Percentiles rank a stretch among this genome's conserved stretches.
These are phyloP conservation scores for Capsella rubella DNA, from an alignment of 441 rosid genomes.

Conservation along the genomic window DNA sequence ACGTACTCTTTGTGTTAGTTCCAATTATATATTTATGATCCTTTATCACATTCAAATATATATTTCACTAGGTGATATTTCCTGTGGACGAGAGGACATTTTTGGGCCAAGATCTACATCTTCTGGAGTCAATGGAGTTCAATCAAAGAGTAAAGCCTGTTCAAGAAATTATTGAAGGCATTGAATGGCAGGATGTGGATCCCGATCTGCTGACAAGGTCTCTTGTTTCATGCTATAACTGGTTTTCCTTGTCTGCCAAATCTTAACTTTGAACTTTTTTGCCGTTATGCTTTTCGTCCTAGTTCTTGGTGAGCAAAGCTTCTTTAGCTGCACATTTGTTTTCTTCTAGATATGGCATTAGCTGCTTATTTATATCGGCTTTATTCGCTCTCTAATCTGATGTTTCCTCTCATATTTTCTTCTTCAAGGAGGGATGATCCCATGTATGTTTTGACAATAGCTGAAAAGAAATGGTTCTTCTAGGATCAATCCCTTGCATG, in stretches of 20 bases:
- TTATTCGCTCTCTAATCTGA: conserved; percentile 21
- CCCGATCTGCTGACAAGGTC: conserved; percentile 97
- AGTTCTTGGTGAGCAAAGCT: conserved; percentile 24
- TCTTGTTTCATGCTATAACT: conserved; percentile 37
- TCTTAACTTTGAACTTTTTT: neutral
- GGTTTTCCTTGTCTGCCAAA: conserved; percentile 29
- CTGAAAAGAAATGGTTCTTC: conserved; percentile 36
- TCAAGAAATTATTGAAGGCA: conserved; percentile 80
- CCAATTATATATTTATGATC: conserved; percentile 8
- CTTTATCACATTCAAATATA: conserved; percentile 22
- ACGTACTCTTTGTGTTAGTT: conserved; percentile 1
- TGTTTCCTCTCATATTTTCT: conserved; percentile 15
- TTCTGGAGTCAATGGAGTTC: conserved; percentile 88
- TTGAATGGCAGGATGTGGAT: conserved; percentile 83
- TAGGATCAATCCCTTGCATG: conserved; percentile 16
- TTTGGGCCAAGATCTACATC: conserved; percentile 85
- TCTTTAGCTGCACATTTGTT: conserved; percentile 31
- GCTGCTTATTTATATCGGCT: conserved; percentile 18
- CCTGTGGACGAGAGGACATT: conserved; percentile 68
- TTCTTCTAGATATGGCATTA: conserved; percentile 29
- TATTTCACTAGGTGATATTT: conserved; percentile 64
- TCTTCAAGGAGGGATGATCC: conserved; percentile 26
- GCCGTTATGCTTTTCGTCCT: conserved; percentile 23
- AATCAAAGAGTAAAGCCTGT: conserved; percentile 86
- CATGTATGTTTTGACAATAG: conserved; percentile 25